These are phyloP conservation scores for Ogataea paraovalis DNA, from an alignment of 805 yeast genomes.

Conservation along the genomic window DNA sequence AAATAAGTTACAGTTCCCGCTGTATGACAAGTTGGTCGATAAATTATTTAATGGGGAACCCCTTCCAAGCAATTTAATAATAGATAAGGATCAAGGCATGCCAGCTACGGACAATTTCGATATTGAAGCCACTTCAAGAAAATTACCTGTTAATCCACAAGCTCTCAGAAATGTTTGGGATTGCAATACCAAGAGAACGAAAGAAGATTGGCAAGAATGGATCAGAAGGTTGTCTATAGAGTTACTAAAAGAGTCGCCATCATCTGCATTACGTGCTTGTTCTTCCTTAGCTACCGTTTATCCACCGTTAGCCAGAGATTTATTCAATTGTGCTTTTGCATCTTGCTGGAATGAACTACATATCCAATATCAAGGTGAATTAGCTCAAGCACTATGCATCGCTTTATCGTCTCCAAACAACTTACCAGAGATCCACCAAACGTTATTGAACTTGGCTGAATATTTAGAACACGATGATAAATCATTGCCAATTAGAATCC, in stretches of 20 bases:
- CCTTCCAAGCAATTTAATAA: slow-evolving; percentile 68
- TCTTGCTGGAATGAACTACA: slow-evolving; percentile 93
- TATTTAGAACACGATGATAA: slow-evolving; percentile 98
- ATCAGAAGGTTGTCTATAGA: slow-evolving; percentile 81
- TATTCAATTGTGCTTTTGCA: slow-evolving; percentile 92
- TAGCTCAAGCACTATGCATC: slow-evolving; percentile 77
- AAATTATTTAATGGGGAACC: slow-evolving; percentile 82
- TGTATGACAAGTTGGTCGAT: slow-evolving; percentile 77
- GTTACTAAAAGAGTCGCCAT: slow-evolving; percentile 85
- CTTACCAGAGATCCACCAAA: slow-evolving; percentile 94
- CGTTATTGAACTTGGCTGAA: slow-evolving; percentile 84
- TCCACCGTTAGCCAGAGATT: slow-evolving; percentile 81
- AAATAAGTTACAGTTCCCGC: slow-evolving; percentile 62
- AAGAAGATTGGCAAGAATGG: slow-evolving; percentile 99
- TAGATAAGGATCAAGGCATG: slow-evolving; percentile 53
- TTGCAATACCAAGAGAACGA: slow-evolving; percentile 79
- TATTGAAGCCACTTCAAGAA: slow-evolving; percentile 65
- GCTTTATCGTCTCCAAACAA: slow-evolving; percentile 88
- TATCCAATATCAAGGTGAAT: slow-evolving; percentile 83
- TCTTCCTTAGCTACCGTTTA: slow-evolving; percentile 83
- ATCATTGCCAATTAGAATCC: slow-evolving; percentile 85
- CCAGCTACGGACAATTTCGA: slow-evolving; percentile 47
- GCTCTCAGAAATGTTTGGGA: slow-evolving; percentile 86
- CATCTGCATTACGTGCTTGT: slow-evolving; percentile 91
- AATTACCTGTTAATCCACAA: slow-evolving; percentile 64